phyloP scores from a whole-genome alignment of 2,329 filamentous ascomycete genomes.

The Colletotrichum orchidophilum region DNA sequence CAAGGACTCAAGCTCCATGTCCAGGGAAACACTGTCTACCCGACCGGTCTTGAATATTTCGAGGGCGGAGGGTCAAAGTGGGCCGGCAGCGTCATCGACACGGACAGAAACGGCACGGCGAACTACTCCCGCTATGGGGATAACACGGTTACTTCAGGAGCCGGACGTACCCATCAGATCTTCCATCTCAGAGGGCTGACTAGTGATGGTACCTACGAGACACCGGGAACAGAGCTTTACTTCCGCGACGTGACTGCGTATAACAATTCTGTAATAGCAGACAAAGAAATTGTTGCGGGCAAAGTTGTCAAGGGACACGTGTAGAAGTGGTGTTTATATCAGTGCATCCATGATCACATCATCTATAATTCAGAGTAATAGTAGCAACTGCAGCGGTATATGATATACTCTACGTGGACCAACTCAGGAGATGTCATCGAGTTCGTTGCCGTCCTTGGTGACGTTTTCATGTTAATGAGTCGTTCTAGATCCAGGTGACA shows the following conservation, averaged over 20 bases:
- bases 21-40: conserved; percentile 56
- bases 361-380: too few species aligned
- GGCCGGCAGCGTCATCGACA: conserved; percentile 49
- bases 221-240: conserved; percentile 58
- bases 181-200: conserved; percentile 61
- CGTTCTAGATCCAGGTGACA: too few species aligned
- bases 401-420: too few species aligned
- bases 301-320: background rate
- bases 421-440: too few species aligned
- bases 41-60: conserved; percentile 69
- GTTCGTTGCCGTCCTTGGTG: too few species aligned
- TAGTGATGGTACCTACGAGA: conserved; percentile 48
- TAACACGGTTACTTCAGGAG: conserved; percentile 57
- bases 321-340: background rate
- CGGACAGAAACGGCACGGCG: conserved; percentile 67
- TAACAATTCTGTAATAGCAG: conserved; percentile 61
- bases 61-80: conserved; percentile 21
- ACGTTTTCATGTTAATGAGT: too few species aligned
- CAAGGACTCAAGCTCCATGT: conserved; percentile 52
- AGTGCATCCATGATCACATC: too few species aligned
- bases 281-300: conserved; percentile 52
- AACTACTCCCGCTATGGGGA: conserved; percentile 59
- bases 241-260: conserved; percentile 63
- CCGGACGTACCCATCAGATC: conserved; percentile 65
- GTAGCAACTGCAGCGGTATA: too few species aligned